Evolutionary conservation across 441 rosid species (phyloP).

Genomic region (Daphne laureola): DNA sequence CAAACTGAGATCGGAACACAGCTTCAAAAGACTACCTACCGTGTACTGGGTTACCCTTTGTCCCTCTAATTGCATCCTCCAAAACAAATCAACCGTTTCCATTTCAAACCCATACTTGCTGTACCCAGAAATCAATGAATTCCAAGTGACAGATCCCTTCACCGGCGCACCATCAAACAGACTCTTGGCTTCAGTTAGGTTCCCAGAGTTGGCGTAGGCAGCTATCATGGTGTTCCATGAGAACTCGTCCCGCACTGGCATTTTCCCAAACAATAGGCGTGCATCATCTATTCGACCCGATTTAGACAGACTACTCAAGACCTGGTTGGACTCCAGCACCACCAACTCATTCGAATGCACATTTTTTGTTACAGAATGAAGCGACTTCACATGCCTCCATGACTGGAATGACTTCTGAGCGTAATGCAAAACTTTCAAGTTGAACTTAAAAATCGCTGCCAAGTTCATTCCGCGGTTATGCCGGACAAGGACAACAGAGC

Average conservation of each 20-base stretch:
- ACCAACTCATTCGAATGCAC: slow-evolving; percentile 19
- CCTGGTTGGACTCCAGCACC: slow-evolving; percentile 34
- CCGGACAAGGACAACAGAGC: too few relatives aligned
- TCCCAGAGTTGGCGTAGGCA: slow-evolving; percentile 64
- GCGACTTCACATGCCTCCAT: neutral
- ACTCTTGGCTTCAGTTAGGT: slow-evolving; percentile 44
- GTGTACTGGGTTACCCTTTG: slow-evolving; percentile 51
- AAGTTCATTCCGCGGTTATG: too few relatives aligned
- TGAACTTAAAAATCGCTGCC: slow-evolving; percentile 28
- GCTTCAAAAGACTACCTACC: slow-evolving; percentile 57
- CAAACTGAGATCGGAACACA: slow-evolving; percentile 40
- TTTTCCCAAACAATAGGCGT: slow-evolving; percentile 60
- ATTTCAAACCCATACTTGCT: slow-evolving; percentile 34
- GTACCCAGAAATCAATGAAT: slow-evolving; percentile 70
- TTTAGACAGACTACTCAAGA: slow-evolving; percentile 32
- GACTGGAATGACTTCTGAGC: slow-evolving; percentile 4
- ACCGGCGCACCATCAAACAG: slow-evolving; percentile 41
- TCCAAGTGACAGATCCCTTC: slow-evolving; percentile 68
- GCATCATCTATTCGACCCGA: slow-evolving; percentile 55
- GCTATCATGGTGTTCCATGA: slow-evolving; percentile 80
- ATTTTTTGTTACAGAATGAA: slow-evolving; percentile 11
- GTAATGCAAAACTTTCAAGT: slow-evolving; percentile 11
- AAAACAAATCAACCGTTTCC: slow-evolving; percentile 54
- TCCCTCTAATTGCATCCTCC: slow-evolving; percentile 66
- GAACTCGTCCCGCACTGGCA: slow-evolving; percentile 57